Base-by-base conservation (phyloP, 2,329 filamentous ascomycete species). In the Pleurostoma richardsiae region DNA sequence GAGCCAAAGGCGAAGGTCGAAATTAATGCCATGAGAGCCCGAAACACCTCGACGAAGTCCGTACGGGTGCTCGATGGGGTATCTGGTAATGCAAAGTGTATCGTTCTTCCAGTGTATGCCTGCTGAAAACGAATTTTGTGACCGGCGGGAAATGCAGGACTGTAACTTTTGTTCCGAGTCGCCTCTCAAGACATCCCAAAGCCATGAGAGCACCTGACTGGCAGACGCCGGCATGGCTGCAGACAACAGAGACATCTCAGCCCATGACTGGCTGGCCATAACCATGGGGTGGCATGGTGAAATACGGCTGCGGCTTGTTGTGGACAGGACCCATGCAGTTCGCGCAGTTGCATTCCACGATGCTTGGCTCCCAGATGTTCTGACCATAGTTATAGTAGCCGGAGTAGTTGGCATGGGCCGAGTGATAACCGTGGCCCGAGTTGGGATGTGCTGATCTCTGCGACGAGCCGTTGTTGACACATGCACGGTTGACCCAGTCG, bases 251-350 rank as follows among this genome's bases (percentile, higher is more conserved):
- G 30, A 27, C 19, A 11, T 10, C 44, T 68, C 59, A 79, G 45
- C 78, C 77, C 60, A 80, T 72, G 11, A 82, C 78, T 10, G 78
- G 65, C 57, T 81, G 79, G 29, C 73, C 70, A 47, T 78, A 81
- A 39, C 61, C 64, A 45, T 76, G 71, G 27, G 45, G 38, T 1
- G 68, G 57, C 42, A 67, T 47, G 28, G 44, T 61, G 49, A 80
- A 76, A 59, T 79, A 80, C 1, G 68, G 59, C 4, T 64, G 57
- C 10, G 72, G 65, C 60, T 78, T 77, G 55, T 51, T 54, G 43
- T 62, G 60, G 7, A 70, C 63, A 6, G 70, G 61, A 19, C 70
- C 64, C 30, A 66, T 58, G 54, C 77, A 80, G 49, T 64, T 66
- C 30, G 63, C 53, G 50, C 76, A 81, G 48, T 62, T 70, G 62